These are phyloP conservation scores for Psilocybe cyanescens DNA, from an alignment of 768 basidiomycete species.

Conservation along the genomic window DNA sequence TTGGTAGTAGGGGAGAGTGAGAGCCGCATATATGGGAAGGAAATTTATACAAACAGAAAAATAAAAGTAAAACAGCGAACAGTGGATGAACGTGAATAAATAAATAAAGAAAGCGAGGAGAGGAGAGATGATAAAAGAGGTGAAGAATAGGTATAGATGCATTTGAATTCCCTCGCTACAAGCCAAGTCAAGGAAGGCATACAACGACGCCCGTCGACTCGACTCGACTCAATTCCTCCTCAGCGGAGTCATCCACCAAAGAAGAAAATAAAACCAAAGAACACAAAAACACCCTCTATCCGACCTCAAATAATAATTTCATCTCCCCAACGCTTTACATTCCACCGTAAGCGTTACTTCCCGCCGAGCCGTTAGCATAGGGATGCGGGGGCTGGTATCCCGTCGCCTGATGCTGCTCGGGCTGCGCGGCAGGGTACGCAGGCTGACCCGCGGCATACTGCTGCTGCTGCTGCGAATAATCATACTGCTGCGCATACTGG, in stretches of 20 bases:
- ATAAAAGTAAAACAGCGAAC: not conserved
- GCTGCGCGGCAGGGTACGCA: constrained; percentile 10
- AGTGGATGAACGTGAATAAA: not conserved
- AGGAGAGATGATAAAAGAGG: not conserved
- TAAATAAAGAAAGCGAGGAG: not conserved
- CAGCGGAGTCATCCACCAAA: not conserved
- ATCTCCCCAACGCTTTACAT: not conserved
- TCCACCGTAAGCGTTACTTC: constrained; percentile 10
- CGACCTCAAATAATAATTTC: not conserved
- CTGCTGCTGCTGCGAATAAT: constrained; percentile 17
- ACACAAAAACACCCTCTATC: not conserved
- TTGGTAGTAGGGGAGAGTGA: not conserved
- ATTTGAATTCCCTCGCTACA: not conserved
- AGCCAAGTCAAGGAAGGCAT: not conserved
- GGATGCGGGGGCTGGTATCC: constrained; percentile 24
- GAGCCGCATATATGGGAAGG: not conserved
- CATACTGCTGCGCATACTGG: constrained; percentile 17
- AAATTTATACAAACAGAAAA: not conserved
- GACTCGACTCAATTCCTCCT: no score
- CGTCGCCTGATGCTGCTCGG: constrained; percentile 6
- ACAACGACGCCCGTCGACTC: not conserved
- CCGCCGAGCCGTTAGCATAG: constrained; percentile 16
- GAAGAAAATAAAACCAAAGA: not conserved
- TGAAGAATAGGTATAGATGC: not conserved
- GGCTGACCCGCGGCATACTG: constrained; percentile 14